Evolutionary conservation across 2,329 filamentous ascomycete genomes (phyloP).

Genomic region (Raffaelea arxii): DNA sequence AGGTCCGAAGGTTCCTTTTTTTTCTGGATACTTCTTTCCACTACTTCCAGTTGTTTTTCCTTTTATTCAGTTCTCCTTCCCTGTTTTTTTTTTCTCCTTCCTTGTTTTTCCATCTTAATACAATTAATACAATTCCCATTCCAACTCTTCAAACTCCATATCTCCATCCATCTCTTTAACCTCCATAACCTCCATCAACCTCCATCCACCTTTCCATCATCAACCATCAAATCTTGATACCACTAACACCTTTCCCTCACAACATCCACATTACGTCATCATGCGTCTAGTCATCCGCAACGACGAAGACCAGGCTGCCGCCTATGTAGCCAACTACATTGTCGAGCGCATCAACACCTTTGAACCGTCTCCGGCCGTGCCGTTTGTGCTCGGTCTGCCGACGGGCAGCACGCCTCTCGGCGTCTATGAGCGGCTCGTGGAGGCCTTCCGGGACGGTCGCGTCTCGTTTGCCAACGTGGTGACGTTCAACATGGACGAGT

Average conservation of each 20-base stretch:
- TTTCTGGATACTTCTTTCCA: neutral
- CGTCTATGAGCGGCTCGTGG: slow-evolving; percentile 60
- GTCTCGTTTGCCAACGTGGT: slow-evolving; percentile 53
- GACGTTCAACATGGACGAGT: slow-evolving; percentile 64
- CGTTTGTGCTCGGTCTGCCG: slow-evolving; percentile 64
- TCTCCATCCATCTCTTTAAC: neutral
- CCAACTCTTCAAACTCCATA: neutral
- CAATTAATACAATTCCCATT: neutral
- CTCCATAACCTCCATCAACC: neutral
- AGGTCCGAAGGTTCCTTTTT: too few relatives aligned
- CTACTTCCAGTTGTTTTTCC: neutral
- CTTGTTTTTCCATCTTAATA: neutral
- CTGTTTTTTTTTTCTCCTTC: neutral
- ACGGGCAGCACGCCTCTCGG: slow-evolving; percentile 62
- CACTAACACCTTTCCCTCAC: neutral
- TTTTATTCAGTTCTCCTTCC: slow-evolving; percentile 1
- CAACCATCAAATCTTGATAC: slow-evolving; percentile 2
- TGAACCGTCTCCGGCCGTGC: slow-evolving; percentile 50
- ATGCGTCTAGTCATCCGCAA: slow-evolving; percentile 70
- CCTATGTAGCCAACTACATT: slow-evolving; percentile 65
- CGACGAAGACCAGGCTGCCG: slow-evolving; percentile 49
- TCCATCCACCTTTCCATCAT: neutral
- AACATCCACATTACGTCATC: slow-evolving; percentile 8
- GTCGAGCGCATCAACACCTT: slow-evolving; percentile 63
- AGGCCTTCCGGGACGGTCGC: slow-evolving; percentile 47